Percentiles rank a stretch among this genome's conserved stretches.
These are phyloP conservation scores for Penicillium sp. DNA, from an alignment of 2,329 filamentous ascomycete genomes.

Conservation along the genomic window DNA sequence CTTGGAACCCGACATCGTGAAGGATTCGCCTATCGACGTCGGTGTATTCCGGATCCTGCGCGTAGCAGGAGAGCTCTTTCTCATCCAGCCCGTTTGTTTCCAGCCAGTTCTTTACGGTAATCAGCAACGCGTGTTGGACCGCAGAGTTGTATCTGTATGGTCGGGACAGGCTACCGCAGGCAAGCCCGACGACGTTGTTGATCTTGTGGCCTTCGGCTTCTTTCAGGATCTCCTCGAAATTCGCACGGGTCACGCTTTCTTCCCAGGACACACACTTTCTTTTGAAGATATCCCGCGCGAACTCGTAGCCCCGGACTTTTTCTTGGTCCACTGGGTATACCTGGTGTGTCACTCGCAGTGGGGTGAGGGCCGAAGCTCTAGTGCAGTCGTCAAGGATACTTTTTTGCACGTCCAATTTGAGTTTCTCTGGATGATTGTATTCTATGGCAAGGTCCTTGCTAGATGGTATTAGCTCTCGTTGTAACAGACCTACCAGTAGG, in stretches of 20 bases:
- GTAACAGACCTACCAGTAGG: background rate
- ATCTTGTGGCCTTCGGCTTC: conserved; percentile 8
- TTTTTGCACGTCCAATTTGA: background rate
- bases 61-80: conserved; percentile 16
- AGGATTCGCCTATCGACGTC: conserved; percentile 16
- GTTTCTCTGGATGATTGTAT: background rate
- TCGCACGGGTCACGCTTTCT: conserved; percentile 13
- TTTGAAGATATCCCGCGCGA: too few relatives aligned
- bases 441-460: background rate
- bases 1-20: conserved; percentile 12
- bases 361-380: background rate
- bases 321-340: too few relatives aligned
- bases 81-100: conserved; percentile 3
- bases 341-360: background rate
- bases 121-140: conserved; percentile 21
- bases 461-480: background rate
- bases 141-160: background rate
- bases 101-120: conserved; percentile 16
- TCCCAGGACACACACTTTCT: conserved; percentile 12
- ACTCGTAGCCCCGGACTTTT: too few relatives aligned
- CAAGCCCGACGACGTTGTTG: conserved; percentile 22
- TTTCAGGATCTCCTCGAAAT: conserved; percentile 11
- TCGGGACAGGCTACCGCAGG: conserved; percentile 15
- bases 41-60: conserved; percentile 24
- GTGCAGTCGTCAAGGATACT: too few relatives aligned